A percentile compares a stretch with the other conserved stretches of the same genome.
Evolutionary conservation across 768 basidiomycete species (phyloP).

Genomic region (Rhizopogon rudus): DNA sequence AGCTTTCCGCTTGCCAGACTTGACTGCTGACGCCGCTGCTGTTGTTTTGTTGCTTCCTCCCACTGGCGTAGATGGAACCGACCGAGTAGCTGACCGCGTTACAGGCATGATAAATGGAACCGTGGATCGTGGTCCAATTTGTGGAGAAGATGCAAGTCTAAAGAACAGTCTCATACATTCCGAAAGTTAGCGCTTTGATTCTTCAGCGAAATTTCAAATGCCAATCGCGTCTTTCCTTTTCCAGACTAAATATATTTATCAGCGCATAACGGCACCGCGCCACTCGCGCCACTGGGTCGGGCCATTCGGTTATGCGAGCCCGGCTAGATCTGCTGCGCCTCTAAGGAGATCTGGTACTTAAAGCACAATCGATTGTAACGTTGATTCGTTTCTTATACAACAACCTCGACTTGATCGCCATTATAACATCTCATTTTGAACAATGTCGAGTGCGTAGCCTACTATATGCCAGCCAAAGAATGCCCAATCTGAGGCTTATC

Average conservation of each 20-base stretch:
- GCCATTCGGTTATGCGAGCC: background rate
- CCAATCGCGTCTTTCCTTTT: no score
- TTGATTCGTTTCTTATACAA: background rate
- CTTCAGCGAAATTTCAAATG: no score
- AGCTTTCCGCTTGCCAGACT: slow-evolving; percentile 14
- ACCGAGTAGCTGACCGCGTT: slow-evolving; percentile 28
- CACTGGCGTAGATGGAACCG: background rate
- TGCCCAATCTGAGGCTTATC: background rate
- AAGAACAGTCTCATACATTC: no score
- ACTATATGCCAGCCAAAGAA: background rate
- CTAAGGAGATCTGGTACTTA: background rate
- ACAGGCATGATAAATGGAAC: slow-evolving; percentile 25
- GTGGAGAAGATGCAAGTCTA: background rate
- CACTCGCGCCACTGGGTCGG: no score
- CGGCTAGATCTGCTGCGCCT: background rate
- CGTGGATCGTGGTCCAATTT: background rate
- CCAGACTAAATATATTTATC: no score
- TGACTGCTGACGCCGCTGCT: background rate
- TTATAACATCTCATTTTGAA: background rate
- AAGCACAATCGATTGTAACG: no score
- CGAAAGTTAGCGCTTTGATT: no score
- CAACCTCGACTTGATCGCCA: background rate
- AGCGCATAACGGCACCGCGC: no score
- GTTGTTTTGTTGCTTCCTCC: background rate
- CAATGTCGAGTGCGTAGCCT: background rate